These are phyloP conservation scores for Mesostigma viride DNA, from an alignment of 139 green algal species.

Conservation along the genomic window DNA sequence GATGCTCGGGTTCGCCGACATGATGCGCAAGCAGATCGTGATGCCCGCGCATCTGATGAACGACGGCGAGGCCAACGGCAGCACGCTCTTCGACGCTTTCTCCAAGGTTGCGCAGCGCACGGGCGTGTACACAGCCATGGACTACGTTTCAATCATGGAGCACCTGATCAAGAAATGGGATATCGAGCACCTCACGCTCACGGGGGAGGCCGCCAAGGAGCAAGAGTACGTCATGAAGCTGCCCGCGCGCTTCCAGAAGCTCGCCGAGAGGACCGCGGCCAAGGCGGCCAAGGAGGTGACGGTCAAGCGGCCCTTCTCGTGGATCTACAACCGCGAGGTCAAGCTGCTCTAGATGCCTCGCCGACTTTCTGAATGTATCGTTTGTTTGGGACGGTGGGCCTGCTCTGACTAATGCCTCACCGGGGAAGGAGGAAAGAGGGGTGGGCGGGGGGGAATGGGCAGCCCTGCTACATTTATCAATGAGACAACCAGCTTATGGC, in stretches of 20 bases:
- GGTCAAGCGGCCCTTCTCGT: constrained; percentile 53
- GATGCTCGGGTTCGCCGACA: constrained; percentile 88
- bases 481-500: no score
- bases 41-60: constrained; percentile 97
- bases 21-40: constrained; percentile 98
- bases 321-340: constrained; percentile 78
- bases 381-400: no score
- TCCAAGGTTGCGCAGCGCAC: constrained; percentile 79
- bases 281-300: constrained; percentile 52
- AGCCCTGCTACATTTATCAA: no score
- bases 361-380: no score
- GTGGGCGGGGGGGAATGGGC: no score
- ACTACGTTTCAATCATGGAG: constrained; percentile 94
- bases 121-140: constrained; percentile 56
- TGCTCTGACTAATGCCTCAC: no score
- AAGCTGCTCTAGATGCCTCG: constrained; percentile 37
- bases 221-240: constrained; percentile 52
- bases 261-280: constrained; percentile 58
- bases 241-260: constrained; percentile 72
- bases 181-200: constrained; percentile 43
- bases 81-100: constrained; percentile 62
- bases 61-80: constrained; percentile 74
- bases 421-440: no score
- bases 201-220: constrained; percentile 37
- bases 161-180: constrained; percentile 77